These are phyloP conservation scores for Leccinum arenicola DNA, from an alignment of 768 basidiomycete genomes.

Conservation along the genomic window DNA sequence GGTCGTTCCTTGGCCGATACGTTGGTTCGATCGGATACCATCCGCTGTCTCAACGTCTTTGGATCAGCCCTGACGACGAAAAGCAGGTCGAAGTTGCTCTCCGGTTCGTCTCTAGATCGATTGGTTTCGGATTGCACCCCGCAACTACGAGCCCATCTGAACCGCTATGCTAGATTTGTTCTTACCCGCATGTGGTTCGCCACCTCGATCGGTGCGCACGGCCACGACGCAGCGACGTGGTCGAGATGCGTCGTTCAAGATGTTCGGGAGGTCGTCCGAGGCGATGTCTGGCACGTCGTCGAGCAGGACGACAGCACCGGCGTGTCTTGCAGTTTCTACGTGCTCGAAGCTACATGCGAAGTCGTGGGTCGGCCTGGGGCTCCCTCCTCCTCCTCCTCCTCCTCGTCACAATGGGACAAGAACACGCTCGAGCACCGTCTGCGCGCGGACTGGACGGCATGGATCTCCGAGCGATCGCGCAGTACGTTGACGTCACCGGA, in stretches of 20 bases:
- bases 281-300: constrained; percentile 61
- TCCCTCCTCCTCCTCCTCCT: constrained; percentile 8
- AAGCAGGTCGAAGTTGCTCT: constrained; percentile 55
- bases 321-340: constrained; percentile 42
- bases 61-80: constrained; percentile 55
- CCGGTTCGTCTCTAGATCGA: constrained; percentile 40
- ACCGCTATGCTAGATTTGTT: constrained; percentile 47
- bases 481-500: background rate
- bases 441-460: constrained; percentile 67
- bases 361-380: constrained; percentile 47
- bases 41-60: constrained; percentile 45
- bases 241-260: constrained; percentile 40
- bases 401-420: background rate
- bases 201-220: constrained; percentile 48
- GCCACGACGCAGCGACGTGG: constrained; percentile 34
- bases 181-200: constrained; percentile 62
- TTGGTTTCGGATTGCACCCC: background rate
- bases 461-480: constrained; percentile 37
- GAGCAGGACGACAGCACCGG: constrained; percentile 20
- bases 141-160: background rate
- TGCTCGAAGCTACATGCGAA: constrained; percentile 73
- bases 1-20: constrained; percentile 49
- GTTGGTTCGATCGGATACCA: constrained; percentile 27
- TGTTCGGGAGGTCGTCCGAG: constrained; percentile 48
- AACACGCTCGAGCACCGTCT: constrained; percentile 19